A percentile compares a stretch with the other conserved stretches of the same genome.
Evolutionary conservation across 768 basidiomycete species (phyloP).

Genomic region (Daedaleopsis sinensis): DNA sequence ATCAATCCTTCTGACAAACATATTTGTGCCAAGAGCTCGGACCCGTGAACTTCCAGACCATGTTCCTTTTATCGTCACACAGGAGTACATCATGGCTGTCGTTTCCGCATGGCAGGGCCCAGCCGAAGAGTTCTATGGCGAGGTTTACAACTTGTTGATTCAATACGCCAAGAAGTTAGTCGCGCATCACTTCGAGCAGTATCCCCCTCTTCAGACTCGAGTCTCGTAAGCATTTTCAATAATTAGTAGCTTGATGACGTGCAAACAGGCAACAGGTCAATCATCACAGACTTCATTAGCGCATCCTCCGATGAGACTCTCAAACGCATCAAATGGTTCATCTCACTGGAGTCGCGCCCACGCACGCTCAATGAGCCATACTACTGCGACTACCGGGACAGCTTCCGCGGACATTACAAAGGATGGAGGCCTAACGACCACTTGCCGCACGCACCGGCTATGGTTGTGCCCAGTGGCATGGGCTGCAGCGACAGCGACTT

Average conservation of each 20-base stretch:
- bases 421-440: slow-evolving; percentile 15
- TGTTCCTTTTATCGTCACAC: slow-evolving; percentile 65
- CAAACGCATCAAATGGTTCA: slow-evolving; percentile 49
- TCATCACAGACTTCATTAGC: slow-evolving; percentile 55
- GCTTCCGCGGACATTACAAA: slow-evolving; percentile 32
- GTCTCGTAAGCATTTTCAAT: slow-evolving; percentile 43
- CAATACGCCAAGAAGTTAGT: slow-evolving; percentile 48
- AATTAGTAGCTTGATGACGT: too few relatives aligned
- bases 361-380: slow-evolving; percentile 55
- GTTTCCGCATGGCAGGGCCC: slow-evolving; percentile 54
- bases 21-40: slow-evolving; percentile 49
- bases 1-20: not conserved
- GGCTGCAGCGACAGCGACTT: too few relatives aligned
- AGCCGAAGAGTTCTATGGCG: slow-evolving; percentile 45
- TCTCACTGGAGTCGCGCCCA: slow-evolving; percentile 51
- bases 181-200: slow-evolving; percentile 46
- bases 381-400: slow-evolving; percentile 44
- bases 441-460: slow-evolving; percentile 10
- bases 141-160: slow-evolving; percentile 40
- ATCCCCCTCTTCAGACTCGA: slow-evolving; percentile 52
- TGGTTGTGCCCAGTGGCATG: too few relatives aligned
- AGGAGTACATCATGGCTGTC: slow-evolving; percentile 48
- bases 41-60: slow-evolving; percentile 72
- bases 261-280: slow-evolving; percentile 36
- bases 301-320: slow-evolving; percentile 42